phyloP scores from a whole-genome alignment of 768 basidiomycete species.

The Cyclocybe cylindracea region DNA sequence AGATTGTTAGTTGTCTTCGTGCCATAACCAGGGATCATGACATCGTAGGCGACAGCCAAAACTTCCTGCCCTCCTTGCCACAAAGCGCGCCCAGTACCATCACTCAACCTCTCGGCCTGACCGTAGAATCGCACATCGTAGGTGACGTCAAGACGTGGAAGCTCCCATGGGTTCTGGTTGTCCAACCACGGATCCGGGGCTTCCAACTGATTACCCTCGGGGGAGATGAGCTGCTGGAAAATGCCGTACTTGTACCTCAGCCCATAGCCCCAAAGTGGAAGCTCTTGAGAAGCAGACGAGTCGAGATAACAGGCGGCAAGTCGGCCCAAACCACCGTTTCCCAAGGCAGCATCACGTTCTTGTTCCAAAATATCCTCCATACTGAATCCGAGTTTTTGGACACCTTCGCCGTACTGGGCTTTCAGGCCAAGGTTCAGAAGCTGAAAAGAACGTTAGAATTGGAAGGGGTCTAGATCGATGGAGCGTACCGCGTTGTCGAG shows the following conservation, averaged over 20 bases:
- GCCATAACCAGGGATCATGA: constrained; percentile 87
- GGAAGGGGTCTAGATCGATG: constrained; percentile 46
- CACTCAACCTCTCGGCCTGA: constrained; percentile 63
- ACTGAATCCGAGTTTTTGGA: constrained; percentile 82
- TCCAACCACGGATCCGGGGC: constrained; percentile 95
- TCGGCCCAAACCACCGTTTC: constrained; percentile 94
- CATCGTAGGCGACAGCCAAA: constrained; percentile 90
- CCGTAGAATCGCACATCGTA: constrained; percentile 93
- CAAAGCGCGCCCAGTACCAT: constrained; percentile 58
- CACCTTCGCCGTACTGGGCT: constrained; percentile 65
- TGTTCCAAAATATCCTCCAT: constrained; percentile 85
- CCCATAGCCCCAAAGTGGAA: constrained; percentile 96
- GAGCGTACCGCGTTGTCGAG: constrained; percentile 62
- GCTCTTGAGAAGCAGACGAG: constrained; percentile 84
- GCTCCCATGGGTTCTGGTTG: constrained; percentile 87
- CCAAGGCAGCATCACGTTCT: constrained; percentile 93
- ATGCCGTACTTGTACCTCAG: constrained; percentile 93
- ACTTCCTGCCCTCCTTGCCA: constrained; percentile 96
- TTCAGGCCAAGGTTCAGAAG: constrained; percentile 90
- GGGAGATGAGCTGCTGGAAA: constrained; percentile 91
- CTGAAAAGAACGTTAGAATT: constrained; percentile 43
- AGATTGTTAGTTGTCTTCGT: constrained; percentile 91
- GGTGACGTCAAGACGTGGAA: constrained; percentile 80
- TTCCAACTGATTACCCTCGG: constrained; percentile 82
- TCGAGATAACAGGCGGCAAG: constrained; percentile 98